phyloP scores from a whole-genome alignment of 2,329 filamentous ascomycete genomes.

The Fusarium agapanthi region DNA sequence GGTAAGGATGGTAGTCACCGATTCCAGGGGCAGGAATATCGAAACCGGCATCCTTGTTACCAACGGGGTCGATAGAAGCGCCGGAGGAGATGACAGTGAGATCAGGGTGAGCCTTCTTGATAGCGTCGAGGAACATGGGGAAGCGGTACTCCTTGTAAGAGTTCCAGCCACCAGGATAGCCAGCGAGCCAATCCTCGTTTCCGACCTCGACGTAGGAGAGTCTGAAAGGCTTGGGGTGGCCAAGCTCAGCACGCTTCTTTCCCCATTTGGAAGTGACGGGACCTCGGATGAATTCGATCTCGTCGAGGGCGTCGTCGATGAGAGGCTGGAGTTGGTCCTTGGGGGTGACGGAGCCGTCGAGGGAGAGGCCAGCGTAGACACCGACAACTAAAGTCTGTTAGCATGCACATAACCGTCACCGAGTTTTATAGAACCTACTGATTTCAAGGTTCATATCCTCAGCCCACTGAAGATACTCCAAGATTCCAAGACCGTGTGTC shows the following conservation, averaged over 20 bases:
- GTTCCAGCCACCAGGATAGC: slow-evolving; percentile 55
- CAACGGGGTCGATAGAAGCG: slow-evolving; percentile 50
- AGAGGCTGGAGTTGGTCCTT: slow-evolving; percentile 62
- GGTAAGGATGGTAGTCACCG: slow-evolving; percentile 63
- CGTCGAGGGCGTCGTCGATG: slow-evolving; percentile 67
- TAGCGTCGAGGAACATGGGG: slow-evolving; percentile 66
- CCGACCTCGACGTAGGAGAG: slow-evolving; percentile 72
- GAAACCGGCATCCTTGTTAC: slow-evolving; percentile 36
- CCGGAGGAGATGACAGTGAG: slow-evolving; percentile 64
- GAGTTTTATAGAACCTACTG: slow-evolving; percentile 37
- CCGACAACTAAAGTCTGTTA: slow-evolving; percentile 54
- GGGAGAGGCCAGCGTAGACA: slow-evolving; percentile 65
- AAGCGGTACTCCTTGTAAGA: slow-evolving; percentile 66
- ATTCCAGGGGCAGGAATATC: slow-evolving; percentile 53
- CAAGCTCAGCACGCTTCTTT: slow-evolving; percentile 64
- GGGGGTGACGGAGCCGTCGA: slow-evolving; percentile 62
- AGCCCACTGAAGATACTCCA: slow-evolving; percentile 70
- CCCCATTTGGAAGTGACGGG: slow-evolving; percentile 64
- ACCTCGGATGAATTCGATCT: slow-evolving; percentile 71
- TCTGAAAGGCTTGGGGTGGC: slow-evolving; percentile 68
- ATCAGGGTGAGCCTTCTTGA: slow-evolving; percentile 63
- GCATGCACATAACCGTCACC: rapidly evolving
- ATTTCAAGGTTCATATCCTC: slow-evolving; percentile 67
- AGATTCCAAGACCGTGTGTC: slow-evolving; percentile 68
- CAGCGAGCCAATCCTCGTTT: slow-evolving; percentile 72